Evolutionary conservation across 148 eudicot genomes (phyloP).

Genomic region (Mesembryanthemum crystallinum): DNA sequence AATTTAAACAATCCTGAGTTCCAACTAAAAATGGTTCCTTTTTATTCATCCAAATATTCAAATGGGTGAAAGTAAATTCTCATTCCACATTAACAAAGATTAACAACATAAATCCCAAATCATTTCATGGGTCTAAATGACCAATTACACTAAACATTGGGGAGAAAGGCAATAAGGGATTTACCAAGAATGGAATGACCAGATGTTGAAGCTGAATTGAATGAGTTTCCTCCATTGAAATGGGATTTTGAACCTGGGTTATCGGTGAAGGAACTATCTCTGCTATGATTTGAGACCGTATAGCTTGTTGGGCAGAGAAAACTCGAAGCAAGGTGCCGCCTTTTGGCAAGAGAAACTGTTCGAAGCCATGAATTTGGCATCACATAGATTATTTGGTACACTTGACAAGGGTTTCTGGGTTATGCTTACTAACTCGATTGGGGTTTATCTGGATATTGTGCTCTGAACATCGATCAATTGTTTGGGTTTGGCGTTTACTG

Average conservation of each 20-base stretch:
- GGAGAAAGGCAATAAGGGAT: background rate
- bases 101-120: background rate
- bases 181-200: conserved; percentile 18
- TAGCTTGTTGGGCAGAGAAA: conserved; percentile 9
- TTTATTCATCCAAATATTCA: background rate
- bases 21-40: background rate
- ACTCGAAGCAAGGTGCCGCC: conserved; percentile 11
- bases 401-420: background rate
- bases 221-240: conserved; percentile 8
- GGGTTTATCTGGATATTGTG: background rate
- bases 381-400: background rate
- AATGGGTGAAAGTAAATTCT: background rate
- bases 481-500: too few relatives aligned
- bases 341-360: conserved; percentile 15
- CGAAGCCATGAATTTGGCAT: conserved; percentile 31
- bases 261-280: background rate
- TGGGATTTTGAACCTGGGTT: conserved; percentile 5
- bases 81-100: background rate
- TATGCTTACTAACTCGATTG: background rate
- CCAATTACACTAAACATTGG: background rate
- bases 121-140: background rate
- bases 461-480: background rate
- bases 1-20: background rate
- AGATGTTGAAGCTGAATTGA: background rate
- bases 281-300: background rate